phyloP scores from a whole-genome alignment of 179 eudicot genomes.

The Spergularia azorica region DNA sequence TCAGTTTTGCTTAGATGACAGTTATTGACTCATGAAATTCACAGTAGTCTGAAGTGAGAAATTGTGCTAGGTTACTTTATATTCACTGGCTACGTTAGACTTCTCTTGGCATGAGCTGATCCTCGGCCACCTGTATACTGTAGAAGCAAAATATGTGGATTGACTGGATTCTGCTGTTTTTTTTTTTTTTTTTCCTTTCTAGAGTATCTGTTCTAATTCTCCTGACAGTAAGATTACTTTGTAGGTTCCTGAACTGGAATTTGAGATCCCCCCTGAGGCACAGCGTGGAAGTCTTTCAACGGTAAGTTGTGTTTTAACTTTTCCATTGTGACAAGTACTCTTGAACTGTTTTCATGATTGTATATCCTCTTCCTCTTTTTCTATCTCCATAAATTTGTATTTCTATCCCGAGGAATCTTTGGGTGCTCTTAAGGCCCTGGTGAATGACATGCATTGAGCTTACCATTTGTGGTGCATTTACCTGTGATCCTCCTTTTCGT shows the following conservation, averaged over 20 bases:
- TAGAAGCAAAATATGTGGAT: not conserved
- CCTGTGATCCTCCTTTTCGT: not conserved
- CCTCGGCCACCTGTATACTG: not conserved
- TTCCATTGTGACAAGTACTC: not conserved
- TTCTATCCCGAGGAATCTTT: not conserved
- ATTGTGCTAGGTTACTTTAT: not conserved
- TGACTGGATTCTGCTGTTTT: not conserved
- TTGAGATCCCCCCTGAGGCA: slow-evolving; percentile 97
- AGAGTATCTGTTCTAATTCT: not conserved
- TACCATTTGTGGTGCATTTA: not conserved
- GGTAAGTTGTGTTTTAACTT: slow-evolving; percentile 42
- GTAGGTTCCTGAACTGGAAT: slow-evolving; percentile 94
- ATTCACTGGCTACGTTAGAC: not conserved
- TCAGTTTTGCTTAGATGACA: too few species aligned
- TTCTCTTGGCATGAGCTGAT: not conserved
- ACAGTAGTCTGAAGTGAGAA: slow-evolving; percentile 2
- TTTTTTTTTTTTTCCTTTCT: not conserved
- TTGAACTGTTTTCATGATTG: not conserved
- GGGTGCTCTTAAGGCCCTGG: not conserved
- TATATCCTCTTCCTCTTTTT: not conserved
- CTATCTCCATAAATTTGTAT: not conserved
- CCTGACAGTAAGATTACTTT: slow-evolving; percentile 25
- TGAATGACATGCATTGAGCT: not conserved
- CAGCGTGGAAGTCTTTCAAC: slow-evolving; percentile 96
- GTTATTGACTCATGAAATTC: not conserved